Percentiles rank a stretch among this genome's conserved stretches.
Conservation (phyloP, 83 land plant genomes). For the Diphasiastrum complanatum region DNA sequence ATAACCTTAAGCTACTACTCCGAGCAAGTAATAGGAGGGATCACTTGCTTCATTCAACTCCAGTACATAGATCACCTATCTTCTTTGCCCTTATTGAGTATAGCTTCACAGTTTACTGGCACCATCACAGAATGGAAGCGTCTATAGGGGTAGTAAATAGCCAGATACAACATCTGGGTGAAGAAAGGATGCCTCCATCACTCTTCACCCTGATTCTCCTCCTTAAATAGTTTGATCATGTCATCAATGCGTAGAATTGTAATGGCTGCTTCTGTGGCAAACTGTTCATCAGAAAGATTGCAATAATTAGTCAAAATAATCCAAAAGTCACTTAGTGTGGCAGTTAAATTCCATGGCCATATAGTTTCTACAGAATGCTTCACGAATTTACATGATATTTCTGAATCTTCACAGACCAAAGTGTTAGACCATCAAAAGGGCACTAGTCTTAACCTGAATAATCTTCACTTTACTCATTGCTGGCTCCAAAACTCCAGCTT, state of each 20-base stretch:
- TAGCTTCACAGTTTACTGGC: too few species aligned
- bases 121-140: too few species aligned
- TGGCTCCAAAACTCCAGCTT: constrained; percentile 97
- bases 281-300: constrained; percentile 30
- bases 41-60: too few species aligned
- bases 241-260: constrained; percentile 89
- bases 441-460: constrained; percentile 90
- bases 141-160: too few species aligned
- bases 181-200: constrained; percentile 21
- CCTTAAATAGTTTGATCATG: constrained; percentile 84
- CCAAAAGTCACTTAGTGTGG: background rate
- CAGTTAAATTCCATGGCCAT: background rate
- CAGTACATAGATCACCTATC: too few species aligned
- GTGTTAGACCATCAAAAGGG: background rate
- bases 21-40: too few species aligned
- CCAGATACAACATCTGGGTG: too few species aligned
- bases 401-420: background rate
- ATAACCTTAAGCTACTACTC: too few species aligned
- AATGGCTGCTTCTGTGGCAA: constrained; percentile 95
- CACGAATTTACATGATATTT: too few species aligned
- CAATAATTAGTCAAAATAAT: background rate
- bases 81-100: too few species aligned
- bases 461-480: constrained; percentile 99
- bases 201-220: constrained; percentile 60
- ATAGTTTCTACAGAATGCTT: background rate